These are phyloP conservation scores for Colletotrichum sidae DNA, from an alignment of 2,329 filamentous ascomycete genomes.

Conservation along the genomic window DNA sequence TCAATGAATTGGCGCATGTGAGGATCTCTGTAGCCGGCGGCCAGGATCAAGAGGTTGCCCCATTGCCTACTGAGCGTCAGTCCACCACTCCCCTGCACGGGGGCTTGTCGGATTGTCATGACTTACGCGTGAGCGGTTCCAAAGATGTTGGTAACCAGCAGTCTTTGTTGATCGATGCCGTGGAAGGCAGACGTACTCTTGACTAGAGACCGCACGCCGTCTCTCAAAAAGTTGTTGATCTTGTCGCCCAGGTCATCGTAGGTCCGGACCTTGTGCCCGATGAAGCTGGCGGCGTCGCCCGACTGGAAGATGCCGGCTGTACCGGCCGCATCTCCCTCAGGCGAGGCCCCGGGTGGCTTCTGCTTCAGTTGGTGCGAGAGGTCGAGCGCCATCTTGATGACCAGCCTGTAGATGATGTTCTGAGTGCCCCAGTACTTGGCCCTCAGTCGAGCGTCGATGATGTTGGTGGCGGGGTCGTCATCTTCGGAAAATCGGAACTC, in stretches of 20 bases:
- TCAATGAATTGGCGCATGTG: constrained; percentile 70
- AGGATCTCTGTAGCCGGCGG: constrained; percentile 80
- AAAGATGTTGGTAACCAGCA: constrained; percentile 95
- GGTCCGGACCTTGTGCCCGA: constrained; percentile 42
- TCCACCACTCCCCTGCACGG: not conserved
- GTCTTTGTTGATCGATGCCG: constrained; percentile 69
- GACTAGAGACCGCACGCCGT: constrained; percentile 80
- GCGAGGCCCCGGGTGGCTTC: constrained; percentile 16
- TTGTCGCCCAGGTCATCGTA: constrained; percentile 55
- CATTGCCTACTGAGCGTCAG: constrained; percentile 77
- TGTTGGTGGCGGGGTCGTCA: constrained; percentile 78
- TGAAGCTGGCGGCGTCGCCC: constrained; percentile 15
- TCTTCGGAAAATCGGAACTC: constrained; percentile 70
- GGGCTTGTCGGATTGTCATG: not conserved
- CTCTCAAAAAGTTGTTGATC: constrained; percentile 66
- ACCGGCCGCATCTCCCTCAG: constrained; percentile 47
- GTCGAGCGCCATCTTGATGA: constrained; percentile 69
- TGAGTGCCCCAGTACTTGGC: constrained; percentile 95
- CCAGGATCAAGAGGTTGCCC: constrained; percentile 92
- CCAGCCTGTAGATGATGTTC: constrained; percentile 89
- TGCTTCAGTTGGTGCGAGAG: constrained; percentile 53
- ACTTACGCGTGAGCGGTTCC: constrained; percentile 96
- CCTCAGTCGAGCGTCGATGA: constrained; percentile 84
- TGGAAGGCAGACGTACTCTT: constrained; percentile 88
- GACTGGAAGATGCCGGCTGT: constrained; percentile 48